Conservation (phyloP, 2,329 filamentous ascomycete genomes). For the Fusarium sambucinum region DNA sequence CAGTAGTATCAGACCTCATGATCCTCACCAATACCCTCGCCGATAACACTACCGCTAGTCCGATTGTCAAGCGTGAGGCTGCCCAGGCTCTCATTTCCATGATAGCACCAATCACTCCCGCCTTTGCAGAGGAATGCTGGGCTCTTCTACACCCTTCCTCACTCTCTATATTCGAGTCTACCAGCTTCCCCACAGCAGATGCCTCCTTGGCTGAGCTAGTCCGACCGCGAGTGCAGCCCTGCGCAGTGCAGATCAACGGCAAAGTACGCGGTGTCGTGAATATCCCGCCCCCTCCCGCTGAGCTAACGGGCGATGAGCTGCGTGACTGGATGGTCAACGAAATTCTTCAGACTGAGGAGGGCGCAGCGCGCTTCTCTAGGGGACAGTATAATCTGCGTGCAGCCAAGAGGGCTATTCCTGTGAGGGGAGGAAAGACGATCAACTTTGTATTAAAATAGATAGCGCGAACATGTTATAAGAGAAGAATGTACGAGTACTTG, state of each 20-base stretch:
- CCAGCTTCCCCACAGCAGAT: slow-evolving; percentile 71
- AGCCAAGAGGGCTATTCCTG: slow-evolving; percentile 75
- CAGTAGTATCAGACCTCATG: slow-evolving; percentile 85
- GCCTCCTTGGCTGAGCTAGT: slow-evolving; percentile 62
- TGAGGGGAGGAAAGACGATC: slow-evolving; percentile 74
- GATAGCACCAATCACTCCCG: slow-evolving; percentile 83
- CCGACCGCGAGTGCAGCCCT: slow-evolving; percentile 63
- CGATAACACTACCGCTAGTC: slow-evolving; percentile 57
- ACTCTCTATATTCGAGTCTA: slow-evolving; percentile 58
- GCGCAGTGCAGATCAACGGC: slow-evolving; percentile 84
- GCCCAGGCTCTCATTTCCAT: slow-evolving; percentile 73
- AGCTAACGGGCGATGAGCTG: slow-evolving; percentile 59
- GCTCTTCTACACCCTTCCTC: slow-evolving; percentile 61
- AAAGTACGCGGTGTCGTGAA: slow-evolving; percentile 77
- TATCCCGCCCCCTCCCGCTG: slow-evolving; percentile 65
- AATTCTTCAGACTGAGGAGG: slow-evolving; percentile 72
- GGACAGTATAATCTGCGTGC: slow-evolving; percentile 60
- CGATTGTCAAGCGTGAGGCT: slow-evolving; percentile 62
- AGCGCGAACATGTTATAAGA: not conserved
- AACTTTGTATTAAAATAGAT: slow-evolving; percentile 73
- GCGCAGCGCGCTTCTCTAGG: slow-evolving; percentile 66
- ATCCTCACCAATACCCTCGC: slow-evolving; percentile 78
- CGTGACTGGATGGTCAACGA: slow-evolving; percentile 71
- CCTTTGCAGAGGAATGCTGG: slow-evolving; percentile 86
- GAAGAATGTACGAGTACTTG: slow-evolving; percentile 26